These are phyloP conservation scores for Paramecium tetraurelia DNA, from an alignment of 73 alveolate genomes.

Conservation along the genomic window DNA sequence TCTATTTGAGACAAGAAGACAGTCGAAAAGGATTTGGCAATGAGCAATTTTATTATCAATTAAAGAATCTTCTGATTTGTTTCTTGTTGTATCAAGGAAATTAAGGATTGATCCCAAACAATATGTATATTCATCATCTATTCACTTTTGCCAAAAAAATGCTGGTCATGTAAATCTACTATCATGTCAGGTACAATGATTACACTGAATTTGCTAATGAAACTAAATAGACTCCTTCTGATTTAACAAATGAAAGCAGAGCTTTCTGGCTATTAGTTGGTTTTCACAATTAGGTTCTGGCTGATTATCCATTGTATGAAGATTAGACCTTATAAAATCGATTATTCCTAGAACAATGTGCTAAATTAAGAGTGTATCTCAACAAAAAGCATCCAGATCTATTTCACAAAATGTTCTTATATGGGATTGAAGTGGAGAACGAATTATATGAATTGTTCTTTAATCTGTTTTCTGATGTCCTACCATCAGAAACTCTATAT, in stretches of 20 bases:
- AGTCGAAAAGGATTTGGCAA: conserved; percentile 23
- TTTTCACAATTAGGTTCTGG: neutral
- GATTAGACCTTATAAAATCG: neutral
- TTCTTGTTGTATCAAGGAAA: neutral
- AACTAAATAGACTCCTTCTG: neutral
- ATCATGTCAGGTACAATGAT: neutral
- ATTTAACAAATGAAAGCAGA: neutral
- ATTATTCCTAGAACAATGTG: conserved; percentile 25
- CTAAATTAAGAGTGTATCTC: neutral
- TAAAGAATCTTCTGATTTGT: neutral
- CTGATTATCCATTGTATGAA: conserved; percentile 32
- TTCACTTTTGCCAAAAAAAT: conserved; percentile 32
- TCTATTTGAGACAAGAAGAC: neutral
- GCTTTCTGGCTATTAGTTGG: conserved; percentile 23
- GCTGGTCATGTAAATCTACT: neutral
- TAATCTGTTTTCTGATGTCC: neutral
- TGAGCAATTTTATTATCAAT: conserved; percentile 17
- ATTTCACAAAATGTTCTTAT: neutral
- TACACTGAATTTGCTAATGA: neutral
- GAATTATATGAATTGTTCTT: neutral
- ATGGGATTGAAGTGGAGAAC: neutral
- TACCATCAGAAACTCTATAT: conserved; percentile 12
- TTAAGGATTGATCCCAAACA: neutral
- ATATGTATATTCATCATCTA: neutral
- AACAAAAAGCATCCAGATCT: neutral